Conservation (phyloP, 441 rosid species). For the Oxalis stricta region DNA sequence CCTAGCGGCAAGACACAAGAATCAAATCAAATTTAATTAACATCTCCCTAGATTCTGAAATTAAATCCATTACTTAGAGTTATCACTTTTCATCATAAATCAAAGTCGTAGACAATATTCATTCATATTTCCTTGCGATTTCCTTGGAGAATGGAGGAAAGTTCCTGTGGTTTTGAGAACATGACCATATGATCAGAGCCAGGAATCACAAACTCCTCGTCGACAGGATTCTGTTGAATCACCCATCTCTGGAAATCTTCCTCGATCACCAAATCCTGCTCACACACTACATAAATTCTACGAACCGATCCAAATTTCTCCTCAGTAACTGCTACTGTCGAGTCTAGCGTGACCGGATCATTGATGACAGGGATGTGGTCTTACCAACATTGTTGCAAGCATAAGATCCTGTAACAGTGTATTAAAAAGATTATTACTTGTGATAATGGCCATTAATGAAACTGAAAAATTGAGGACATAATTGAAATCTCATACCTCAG, state of each 20-base stretch:
- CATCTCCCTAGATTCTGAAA: too few species aligned
- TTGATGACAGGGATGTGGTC: constrained; percentile 8
- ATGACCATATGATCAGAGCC: constrained; percentile 31
- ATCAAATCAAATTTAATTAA: too few species aligned
- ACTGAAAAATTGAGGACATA: not conserved
- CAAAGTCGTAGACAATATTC: too few species aligned
- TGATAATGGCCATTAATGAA: not conserved
- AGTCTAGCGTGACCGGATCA: not conserved
- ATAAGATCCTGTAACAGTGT: constrained; percentile 9
- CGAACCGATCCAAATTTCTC: constrained; percentile 16
- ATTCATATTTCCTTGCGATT: constrained; percentile 8
- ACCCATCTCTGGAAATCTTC: constrained; percentile 23
- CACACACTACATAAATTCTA: constrained; percentile 14
- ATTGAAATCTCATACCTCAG: too few species aligned
- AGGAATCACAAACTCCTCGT: constrained; percentile 15
- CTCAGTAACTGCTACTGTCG: constrained; percentile 3
- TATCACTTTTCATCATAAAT: too few species aligned
- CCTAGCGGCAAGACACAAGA: too few species aligned
- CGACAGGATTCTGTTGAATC: constrained; percentile 15
- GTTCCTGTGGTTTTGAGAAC: constrained; percentile 22
- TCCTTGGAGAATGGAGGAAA: constrained; percentile 16
- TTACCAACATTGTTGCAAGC: constrained; percentile 12
- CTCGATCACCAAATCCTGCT: not conserved
- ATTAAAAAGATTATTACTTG: not conserved
- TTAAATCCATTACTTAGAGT: too few species aligned